Evolutionary conservation across 2,329 filamentous ascomycete genomes (phyloP), one percentile per base, ranked within the genome.

Genomic region (Botryotinia globosa): DNA sequence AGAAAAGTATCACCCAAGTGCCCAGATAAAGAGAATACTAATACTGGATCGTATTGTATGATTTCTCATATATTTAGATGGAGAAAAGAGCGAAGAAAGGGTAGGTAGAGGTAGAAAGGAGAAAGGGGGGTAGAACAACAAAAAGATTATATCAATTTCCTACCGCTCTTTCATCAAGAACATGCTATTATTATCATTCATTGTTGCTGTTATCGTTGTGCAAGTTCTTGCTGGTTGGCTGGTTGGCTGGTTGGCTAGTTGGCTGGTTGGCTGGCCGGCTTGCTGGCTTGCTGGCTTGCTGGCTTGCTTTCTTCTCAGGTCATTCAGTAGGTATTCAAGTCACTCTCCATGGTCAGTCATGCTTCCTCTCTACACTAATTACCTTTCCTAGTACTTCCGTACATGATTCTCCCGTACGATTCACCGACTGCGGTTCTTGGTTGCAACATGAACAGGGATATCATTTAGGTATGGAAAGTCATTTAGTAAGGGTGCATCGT

Each of bases 371-470:
- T 44, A 20, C 37, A 29, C 37, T 44, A n/a, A n/a, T n/a, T n/a
- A 44, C 44, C 32, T 51, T 25, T 25, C 64, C 59, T 42, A 62
- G 59, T 18, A 62, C 59, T 63, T 44, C 39, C 42, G 42, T 61
- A 63, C 32, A 66, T 51, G 45, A 67, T 54, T 54, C 45, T 51
- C 44, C 68, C 45, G 68, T 51, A 51, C 56, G 42, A 70, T 70
- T 64, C 42, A 42, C 68, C 42, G 25, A 70, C 68, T 39, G 58
- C 56, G 56, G 44, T 45, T 44, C 32, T 39, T 70, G 68, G 42
- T 64, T 70, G 42, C 68, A 64, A 25, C 56, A 70, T 67, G 34
- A 51, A 39, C 68, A 45, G 25, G 68, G 56, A 51, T 63, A 22
- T 48, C 9, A 42, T 29, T 39, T 39, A 42, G 58, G 42, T 63